phyloP scores from a whole-genome alignment of 176 grass and related monocot species.

The Elymus sibiricus region DNA sequence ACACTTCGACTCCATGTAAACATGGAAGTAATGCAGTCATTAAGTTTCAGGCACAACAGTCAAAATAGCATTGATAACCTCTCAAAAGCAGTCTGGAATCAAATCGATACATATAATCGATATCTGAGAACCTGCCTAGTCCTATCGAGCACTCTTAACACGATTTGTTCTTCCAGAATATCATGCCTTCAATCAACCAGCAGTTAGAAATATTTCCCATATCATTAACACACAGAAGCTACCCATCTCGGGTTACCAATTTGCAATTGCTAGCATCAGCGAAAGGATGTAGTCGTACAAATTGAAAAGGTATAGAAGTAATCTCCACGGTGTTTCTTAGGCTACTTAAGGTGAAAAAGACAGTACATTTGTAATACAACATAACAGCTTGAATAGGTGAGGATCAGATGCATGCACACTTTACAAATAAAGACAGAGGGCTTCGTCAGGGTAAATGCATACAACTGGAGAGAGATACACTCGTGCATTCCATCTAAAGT shows the following conservation, averaged over 20 bases:
- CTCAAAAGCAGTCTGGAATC: neutral
- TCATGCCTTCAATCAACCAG: neutral
- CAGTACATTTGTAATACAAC: neutral
- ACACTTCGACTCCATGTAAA: no score
- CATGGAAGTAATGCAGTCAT: no score
- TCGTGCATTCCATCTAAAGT: constrained; percentile 18
- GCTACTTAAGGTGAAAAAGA: neutral
- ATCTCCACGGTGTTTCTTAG: neutral
- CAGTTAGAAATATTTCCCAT: neutral
- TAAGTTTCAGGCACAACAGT: neutral
- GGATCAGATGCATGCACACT: constrained; percentile 9
- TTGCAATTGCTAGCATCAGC: neutral
- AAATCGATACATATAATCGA: neutral
- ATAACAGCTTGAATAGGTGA: constrained; percentile 3
- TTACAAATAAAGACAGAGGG: neutral
- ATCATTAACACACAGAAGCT: neutral
- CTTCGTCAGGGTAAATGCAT: neutral
- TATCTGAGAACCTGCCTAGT: neutral
- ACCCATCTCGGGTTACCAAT: neutral
- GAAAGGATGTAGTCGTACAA: neutral
- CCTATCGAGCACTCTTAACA: neutral
- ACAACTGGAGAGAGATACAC: constrained; percentile 3
- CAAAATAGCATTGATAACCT: neutral
- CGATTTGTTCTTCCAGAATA: neutral
- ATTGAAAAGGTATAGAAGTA: neutral